Conservation (phyloP, 2,329 filamentous ascomycete genomes). For the Aspergillus piperis region DNA sequence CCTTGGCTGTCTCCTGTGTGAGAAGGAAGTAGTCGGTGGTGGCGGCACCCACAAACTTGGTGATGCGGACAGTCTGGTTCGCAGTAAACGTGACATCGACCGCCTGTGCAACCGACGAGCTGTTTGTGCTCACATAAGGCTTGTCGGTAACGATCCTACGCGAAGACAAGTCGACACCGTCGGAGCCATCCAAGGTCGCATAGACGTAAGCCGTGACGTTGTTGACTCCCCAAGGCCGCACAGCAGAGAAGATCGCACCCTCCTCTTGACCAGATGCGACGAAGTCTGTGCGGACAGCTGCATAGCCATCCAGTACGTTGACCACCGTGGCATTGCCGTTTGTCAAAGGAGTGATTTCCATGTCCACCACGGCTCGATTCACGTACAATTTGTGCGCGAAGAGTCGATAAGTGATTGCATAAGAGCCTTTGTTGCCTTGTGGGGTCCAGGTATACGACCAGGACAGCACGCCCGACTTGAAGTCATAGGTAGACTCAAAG, state of each 20-base stretch:
- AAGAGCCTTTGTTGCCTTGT: conserved; percentile 45
- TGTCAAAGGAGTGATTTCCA: conserved; percentile 58
- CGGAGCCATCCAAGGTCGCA: conserved; percentile 44
- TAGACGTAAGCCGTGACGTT: conserved; percentile 65
- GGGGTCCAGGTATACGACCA: conserved; percentile 71
- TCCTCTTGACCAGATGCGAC: conserved; percentile 58
- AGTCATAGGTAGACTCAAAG: conserved; percentile 63
- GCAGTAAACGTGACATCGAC: conserved; percentile 56
- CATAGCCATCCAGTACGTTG: conserved; percentile 68
- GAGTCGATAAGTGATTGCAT: conserved; percentile 65
- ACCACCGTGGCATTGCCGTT: conserved; percentile 61
- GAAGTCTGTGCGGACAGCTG: conserved; percentile 65
- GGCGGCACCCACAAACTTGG: conserved; percentile 69
- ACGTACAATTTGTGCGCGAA: conserved; percentile 65
- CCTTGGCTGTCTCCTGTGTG: conserved; percentile 56
- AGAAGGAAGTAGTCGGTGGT: conserved; percentile 68
- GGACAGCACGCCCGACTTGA: conserved; percentile 62
- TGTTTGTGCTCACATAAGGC: conserved; percentile 56
- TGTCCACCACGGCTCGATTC: conserved; percentile 62
- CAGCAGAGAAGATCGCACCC: conserved; percentile 64
- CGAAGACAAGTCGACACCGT: conserved; percentile 45
- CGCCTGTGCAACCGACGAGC: conserved; percentile 66
- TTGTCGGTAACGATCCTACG: conserved; percentile 48
- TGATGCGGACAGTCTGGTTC: conserved; percentile 57
- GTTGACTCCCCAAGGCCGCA: conserved; percentile 62